Percentiles rank a stretch among this genome's conserved stretches.
phyloP scores from a whole-genome alignment of 441 rosid species.

The Eutrema salsugineum region DNA sequence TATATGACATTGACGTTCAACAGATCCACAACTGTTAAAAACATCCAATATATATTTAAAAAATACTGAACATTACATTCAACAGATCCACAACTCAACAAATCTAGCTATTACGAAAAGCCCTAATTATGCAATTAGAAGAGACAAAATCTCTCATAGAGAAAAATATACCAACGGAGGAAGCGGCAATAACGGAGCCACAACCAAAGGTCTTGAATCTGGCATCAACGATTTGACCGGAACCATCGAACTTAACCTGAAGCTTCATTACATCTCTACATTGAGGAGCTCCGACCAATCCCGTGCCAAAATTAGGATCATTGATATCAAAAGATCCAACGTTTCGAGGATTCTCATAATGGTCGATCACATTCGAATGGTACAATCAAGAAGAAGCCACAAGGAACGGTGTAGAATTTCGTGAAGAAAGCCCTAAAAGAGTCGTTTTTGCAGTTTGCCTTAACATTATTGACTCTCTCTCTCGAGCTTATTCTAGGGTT shows the following conservation, averaged over 20 bases:
- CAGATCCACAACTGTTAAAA: too few species aligned
- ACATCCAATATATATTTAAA: too few species aligned
- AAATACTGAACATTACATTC: too few species aligned
- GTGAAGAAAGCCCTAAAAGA: neutral
- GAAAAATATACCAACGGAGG: too few species aligned
- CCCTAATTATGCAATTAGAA: too few species aligned
- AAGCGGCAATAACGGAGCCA: too few species aligned
- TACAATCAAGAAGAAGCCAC: conserved; percentile 38
- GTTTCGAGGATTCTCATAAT: conserved; percentile 73
- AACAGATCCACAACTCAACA: too few species aligned
- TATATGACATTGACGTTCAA: too few species aligned
- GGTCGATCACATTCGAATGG: conserved; percentile 74
- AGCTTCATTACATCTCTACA: conserved; percentile 90
- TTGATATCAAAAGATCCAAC: conserved; percentile 80
- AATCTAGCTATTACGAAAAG: too few species aligned
- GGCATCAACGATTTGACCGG: conserved; percentile 43
- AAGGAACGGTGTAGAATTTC: neutral
- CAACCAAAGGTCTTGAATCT: too few species aligned
- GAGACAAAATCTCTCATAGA: too few species aligned
- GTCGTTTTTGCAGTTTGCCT: neutral
- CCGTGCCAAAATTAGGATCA: conserved; percentile 69
- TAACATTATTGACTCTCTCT: neutral
- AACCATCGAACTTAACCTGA: conserved; percentile 64
- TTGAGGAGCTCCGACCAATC: conserved; percentile 76
- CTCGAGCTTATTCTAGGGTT: neutral